A percentile compares a stretch with the other conserved stretches of the same genome.
Evolutionary conservation across 1,139 yeast species (phyloP).

Genomic region (Scheffersomyces stambukii): DNA sequence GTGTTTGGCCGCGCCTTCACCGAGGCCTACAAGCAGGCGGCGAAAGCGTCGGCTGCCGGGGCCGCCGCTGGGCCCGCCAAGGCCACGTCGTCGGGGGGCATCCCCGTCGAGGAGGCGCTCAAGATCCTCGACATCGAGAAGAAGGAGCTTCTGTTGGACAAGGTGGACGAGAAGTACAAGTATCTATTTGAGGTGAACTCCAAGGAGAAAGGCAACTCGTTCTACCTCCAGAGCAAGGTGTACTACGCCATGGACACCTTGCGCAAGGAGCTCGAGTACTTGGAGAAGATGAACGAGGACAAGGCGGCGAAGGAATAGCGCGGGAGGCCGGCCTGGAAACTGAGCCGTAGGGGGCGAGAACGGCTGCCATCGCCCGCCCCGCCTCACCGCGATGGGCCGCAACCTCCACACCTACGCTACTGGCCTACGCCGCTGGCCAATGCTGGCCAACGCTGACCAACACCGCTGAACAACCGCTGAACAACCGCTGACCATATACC

Average conservation of each 20-base stretch:
- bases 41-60: slow-evolving; percentile 68
- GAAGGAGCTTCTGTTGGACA: slow-evolving; percentile 51
- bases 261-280: slow-evolving; percentile 43
- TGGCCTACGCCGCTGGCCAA: too few species aligned
- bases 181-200: slow-evolving; percentile 85
- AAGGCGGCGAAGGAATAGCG: slow-evolving; percentile 10
- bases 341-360: too few species aligned
- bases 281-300: slow-evolving; percentile 30
- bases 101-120: slow-evolving; percentile 83
- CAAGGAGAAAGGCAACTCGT: slow-evolving; percentile 91
- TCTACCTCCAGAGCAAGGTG: slow-evolving; percentile 87
- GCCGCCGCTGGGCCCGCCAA: slow-evolving; percentile 48
- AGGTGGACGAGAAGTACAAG: slow-evolving; percentile 70
- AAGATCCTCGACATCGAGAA: slow-evolving; percentile 81
- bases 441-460: too few species aligned
- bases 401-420: too few species aligned
- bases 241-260: slow-evolving; percentile 59
- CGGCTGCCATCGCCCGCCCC: too few species aligned
- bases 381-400: too few species aligned
- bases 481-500: too few species aligned
- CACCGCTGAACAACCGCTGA: too few species aligned
- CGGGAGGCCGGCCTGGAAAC: too few species aligned
- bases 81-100: slow-evolving; percentile 61
- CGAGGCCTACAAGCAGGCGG: slow-evolving; percentile 97
- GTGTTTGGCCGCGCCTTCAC: slow-evolving; percentile 95